Percentiles rank a stretch among this genome's conserved stretches.
Conservation (phyloP, 805 yeast species). For the Candida easanensis region DNA sequence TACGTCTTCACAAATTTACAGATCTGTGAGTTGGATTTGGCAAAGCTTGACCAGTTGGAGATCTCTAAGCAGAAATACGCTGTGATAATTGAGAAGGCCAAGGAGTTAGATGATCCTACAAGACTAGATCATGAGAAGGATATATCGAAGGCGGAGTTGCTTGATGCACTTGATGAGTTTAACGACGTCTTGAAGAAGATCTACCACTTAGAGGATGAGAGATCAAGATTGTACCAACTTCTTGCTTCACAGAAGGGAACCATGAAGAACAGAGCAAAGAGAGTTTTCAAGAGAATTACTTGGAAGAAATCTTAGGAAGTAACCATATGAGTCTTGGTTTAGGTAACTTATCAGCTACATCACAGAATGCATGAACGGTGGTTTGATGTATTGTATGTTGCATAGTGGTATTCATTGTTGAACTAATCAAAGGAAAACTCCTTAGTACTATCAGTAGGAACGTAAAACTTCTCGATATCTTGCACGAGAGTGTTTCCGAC, state of each 20-base stretch:
- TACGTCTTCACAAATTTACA: constrained; percentile 1
- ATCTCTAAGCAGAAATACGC: constrained; percentile 4
- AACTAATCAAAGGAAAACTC: background rate
- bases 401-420: no score
- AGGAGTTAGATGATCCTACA: constrained; percentile 3
- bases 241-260: background rate
- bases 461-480: constrained; percentile 15
- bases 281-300: background rate
- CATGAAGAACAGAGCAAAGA: background rate
- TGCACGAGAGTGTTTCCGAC: background rate
- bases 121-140: constrained; percentile 4
- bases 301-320: background rate
- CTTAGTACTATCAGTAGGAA: background rate
- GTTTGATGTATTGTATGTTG: no score
- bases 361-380: no score
- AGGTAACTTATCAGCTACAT: no score
- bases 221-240: background rate
- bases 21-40: constrained; percentile 12
- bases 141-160: background rate
- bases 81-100: background rate
- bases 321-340: no score
- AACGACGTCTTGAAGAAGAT: constrained; percentile 3
- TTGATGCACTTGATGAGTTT: constrained; percentile 5
- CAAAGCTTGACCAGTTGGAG: constrained; percentile 4
- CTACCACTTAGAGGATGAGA: constrained; percentile 4